Base-by-base conservation (phyloP, 2,329 filamentous ascomycete species). In the Ploettnerulaceae sp. region DNA sequence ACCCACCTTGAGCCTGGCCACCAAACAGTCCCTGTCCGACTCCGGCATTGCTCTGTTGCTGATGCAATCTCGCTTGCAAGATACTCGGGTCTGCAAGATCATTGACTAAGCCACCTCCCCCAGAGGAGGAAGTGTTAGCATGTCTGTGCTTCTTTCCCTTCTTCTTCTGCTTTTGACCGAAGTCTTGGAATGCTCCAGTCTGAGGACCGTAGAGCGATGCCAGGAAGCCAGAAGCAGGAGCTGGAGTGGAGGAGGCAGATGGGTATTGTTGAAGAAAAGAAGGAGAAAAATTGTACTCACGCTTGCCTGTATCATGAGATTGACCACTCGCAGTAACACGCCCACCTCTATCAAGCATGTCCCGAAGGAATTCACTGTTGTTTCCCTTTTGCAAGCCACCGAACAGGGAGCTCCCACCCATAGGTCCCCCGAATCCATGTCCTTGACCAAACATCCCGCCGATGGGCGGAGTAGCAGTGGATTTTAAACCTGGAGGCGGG, bases 71-170 rank as follows among this genome's bases (percentile, higher is more conserved):
- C 71, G 89, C 89, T 77, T 95, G 90, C 79, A 97, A 83, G 80
- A 96, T 96, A 80, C 89, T 95, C 79, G 91, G 91, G 89, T 97
- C 90, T 79, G 87, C 89, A 90, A 95, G 89, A 94, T 97, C 90
- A 77, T 94, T 90, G 41, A 44, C 41, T 91, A 96, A 82, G 77
- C 88, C 90, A 87, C 89, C 88, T 82, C 89, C 90, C 77, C 86
- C 86, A 82, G 89, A 95, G 83, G 91, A 97, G 87, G 90, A 95
- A 91, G 91, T 96, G 89, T 96, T 95, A 93, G 89, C 91, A 84
- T 96, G 90, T 84, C 90, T 94, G 80, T 96, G 91, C 89, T 96
- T 96, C 83, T 95, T 96, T 77, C 89, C 89, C 89, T 95, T 95
- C 82, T 95, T 96, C 85, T 95, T 95, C 81, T 94, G 89, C 84